A percentile compares a stretch with the other conserved stretches of the same genome.
phyloP scores from a whole-genome alignment of 495 filamentous ascomycete genomes.

The Penicillium robsamsonii region DNA sequence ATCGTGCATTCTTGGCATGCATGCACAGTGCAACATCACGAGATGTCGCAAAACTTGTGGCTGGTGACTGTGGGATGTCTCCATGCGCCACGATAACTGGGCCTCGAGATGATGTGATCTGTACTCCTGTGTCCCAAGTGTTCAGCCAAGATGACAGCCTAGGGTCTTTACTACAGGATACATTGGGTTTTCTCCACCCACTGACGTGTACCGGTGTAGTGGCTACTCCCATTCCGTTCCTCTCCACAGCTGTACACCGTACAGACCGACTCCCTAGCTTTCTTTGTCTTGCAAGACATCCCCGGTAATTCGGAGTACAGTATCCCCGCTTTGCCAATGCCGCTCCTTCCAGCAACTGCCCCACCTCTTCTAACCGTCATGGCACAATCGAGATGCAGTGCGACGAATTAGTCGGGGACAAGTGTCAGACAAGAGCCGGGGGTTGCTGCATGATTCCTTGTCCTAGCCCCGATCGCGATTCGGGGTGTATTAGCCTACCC shows the following conservation, averaged over 20 bases:
- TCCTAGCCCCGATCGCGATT: neutral
- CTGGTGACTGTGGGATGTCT: slow-evolving; percentile 13
- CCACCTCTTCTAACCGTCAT: slow-evolving; percentile 12
- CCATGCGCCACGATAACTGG: slow-evolving; percentile 22
- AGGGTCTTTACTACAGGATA: neutral
- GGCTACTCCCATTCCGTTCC: neutral
- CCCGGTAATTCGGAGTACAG: neutral
- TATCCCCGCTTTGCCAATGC: slow-evolving; percentile 13
- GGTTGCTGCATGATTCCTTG: slow-evolving; percentile 12
- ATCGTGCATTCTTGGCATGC: slow-evolving; percentile 20
- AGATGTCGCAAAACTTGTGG: slow-evolving; percentile 15
- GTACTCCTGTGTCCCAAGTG: neutral
- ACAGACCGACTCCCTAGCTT: neutral
- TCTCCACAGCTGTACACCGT: slow-evolving; percentile 1
- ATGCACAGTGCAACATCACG: slow-evolving; percentile 19
- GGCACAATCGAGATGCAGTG: slow-evolving; percentile 9
- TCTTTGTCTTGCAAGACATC: slow-evolving; percentile 5
- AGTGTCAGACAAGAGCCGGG: slow-evolving; percentile 18
- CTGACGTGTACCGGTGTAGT: neutral
- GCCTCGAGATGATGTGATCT: too few relatives aligned
- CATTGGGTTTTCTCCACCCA: neutral
- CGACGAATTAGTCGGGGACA: slow-evolving; percentile 22
- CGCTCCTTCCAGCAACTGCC: neutral
- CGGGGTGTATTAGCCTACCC: neutral
- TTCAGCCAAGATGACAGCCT: neutral